Base-by-base conservation (phyloP, 805 yeast genomes). In the Saccharomycopsis amapae region DNA sequence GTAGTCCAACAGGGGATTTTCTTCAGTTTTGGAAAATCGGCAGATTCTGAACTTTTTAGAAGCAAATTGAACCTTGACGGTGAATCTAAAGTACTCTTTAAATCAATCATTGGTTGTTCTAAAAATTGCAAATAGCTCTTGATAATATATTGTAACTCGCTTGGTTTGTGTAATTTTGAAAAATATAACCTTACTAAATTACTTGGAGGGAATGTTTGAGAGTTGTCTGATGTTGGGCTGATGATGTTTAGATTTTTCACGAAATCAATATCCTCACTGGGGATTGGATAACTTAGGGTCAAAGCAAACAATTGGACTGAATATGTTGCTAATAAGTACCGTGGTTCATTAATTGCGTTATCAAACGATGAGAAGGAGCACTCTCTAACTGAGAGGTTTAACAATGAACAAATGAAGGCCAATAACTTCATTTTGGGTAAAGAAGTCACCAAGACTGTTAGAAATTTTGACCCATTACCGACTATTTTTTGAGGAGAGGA, bases 221-320 rank as follows among this genome's bases (percentile, higher is more conserved):
- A 15, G 5, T 56, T 52, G 15, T 22, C 39, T 32, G 32, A 32
- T 3, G 38, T 32, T 10, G 19, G 24, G 17, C 26, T 32, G 4
- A 59, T 46, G 17, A 69, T 60, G 15, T 63, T 60, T 20, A 62
- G 53, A 10, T 62, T 60, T 6, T 45, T 48, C 17, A 75, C 54
- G 50, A 73, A 75, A 2, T 55, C 52, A 4, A 54, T 30, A 42
- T 69, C 69, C 19, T 58, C 57, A n/a, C 64, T 64, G 1, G 90
- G 88, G 7, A 81, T 56, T 2, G 85, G 80, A 59, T 82, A 84
- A 1, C 76, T 74, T 2, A 80, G 55, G 71, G 84, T 71, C 12
- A 77, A 57, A 2, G 80, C 67, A 22, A 88, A 63, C 3, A 85
- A 62, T 56, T 85, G 88, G 20, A 80, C 61, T 2, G 87, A 65